phyloP scores from a whole-genome alignment of 495 filamentous ascomycete genomes.

The Aspergillus asperescens region DNA sequence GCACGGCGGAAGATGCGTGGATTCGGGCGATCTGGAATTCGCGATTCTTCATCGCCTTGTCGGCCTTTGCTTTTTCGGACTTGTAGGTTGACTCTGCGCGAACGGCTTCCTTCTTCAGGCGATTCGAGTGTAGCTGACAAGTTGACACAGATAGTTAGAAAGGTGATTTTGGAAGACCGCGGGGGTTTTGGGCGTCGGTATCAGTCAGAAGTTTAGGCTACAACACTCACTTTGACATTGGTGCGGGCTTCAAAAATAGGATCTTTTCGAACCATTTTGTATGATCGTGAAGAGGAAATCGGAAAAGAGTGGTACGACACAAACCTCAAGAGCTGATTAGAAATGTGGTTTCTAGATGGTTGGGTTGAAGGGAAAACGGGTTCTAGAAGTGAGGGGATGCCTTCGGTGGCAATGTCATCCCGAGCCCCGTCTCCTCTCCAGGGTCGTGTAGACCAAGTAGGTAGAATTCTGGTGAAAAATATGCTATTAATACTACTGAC shows the following conservation, averaged over 20 bases:
- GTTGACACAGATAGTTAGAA: not conserved
- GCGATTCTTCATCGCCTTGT: slow-evolving; percentile 46
- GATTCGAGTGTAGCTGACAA: slow-evolving; percentile 41
- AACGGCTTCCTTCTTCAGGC: slow-evolving; percentile 44
- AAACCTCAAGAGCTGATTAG: not conserved
- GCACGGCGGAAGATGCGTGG: slow-evolving; percentile 44
- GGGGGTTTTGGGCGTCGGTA: not conserved
- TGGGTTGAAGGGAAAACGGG: slow-evolving; percentile 4
- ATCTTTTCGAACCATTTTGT: slow-evolving; percentile 44
- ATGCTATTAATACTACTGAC: no score
- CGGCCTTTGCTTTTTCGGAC: slow-evolving; percentile 45
- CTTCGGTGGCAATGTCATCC: slow-evolving; percentile 24
- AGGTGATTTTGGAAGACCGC: not conserved
- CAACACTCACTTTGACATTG: slow-evolving; percentile 40
- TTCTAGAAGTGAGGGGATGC: slow-evolving; percentile 12
- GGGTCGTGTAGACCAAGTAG: not conserved
- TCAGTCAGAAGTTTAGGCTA: not conserved
- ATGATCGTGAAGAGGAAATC: not conserved
- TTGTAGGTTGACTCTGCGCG: slow-evolving; percentile 45
- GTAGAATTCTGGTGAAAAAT: no score
- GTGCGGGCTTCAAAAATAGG: slow-evolving; percentile 49
- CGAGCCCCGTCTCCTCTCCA: slow-evolving; percentile 7
- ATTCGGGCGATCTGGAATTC: slow-evolving; percentile 49
- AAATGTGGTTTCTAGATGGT: not conserved
- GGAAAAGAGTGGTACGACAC: not conserved